These are phyloP conservation scores for Haemoproteus tartakovskyi DNA, from an alignment of 169 alveolate genomes.

Conservation along the genomic window DNA sequence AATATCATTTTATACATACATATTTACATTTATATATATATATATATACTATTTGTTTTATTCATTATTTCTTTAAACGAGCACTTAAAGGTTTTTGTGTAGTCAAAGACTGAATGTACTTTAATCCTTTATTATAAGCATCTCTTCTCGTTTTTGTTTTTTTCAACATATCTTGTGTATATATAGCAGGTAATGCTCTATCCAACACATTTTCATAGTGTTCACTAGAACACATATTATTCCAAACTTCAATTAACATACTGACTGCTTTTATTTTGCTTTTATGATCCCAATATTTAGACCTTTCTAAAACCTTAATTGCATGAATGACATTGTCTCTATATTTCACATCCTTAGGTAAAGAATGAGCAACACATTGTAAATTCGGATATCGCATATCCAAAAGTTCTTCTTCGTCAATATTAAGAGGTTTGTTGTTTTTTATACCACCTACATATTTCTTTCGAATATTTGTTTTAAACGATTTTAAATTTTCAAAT, in stretches of 20 bases:
- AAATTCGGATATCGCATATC: slow-evolving; percentile 69
- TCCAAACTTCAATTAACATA: slow-evolving; percentile 76
- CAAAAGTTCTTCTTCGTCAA: slow-evolving; percentile 35
- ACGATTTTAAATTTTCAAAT: slow-evolving; percentile 29
- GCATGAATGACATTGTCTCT: slow-evolving; percentile 76
- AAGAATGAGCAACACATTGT: slow-evolving; percentile 79
- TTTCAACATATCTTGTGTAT: slow-evolving; percentile 59
- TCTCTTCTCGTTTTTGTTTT: slow-evolving; percentile 71
- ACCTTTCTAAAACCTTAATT: slow-evolving; percentile 73
- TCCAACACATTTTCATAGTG: slow-evolving; percentile 70
- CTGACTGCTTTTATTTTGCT: slow-evolving; percentile 79
- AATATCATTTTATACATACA: too few relatives aligned
- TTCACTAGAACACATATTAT: slow-evolving; percentile 69
- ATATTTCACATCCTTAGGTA: slow-evolving; percentile 77
- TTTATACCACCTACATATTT: slow-evolving; percentile 51
- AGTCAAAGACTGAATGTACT: slow-evolving; percentile 73
- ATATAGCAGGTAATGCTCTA: slow-evolving; percentile 65
- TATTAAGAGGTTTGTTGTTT: slow-evolving; percentile 37
- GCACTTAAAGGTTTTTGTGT: slow-evolving; percentile 39
- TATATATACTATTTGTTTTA: too few relatives aligned
- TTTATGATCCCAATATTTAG: slow-evolving; percentile 77
- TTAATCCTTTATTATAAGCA: slow-evolving; percentile 71
- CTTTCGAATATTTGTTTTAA: slow-evolving; percentile 21
- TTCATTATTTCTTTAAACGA: slow-evolving; percentile 30
- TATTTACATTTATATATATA: too few relatives aligned